Base-by-base conservation (phyloP, 2,329 filamentous ascomycete species). In the Torrubiella hemipterigena region DNA sequence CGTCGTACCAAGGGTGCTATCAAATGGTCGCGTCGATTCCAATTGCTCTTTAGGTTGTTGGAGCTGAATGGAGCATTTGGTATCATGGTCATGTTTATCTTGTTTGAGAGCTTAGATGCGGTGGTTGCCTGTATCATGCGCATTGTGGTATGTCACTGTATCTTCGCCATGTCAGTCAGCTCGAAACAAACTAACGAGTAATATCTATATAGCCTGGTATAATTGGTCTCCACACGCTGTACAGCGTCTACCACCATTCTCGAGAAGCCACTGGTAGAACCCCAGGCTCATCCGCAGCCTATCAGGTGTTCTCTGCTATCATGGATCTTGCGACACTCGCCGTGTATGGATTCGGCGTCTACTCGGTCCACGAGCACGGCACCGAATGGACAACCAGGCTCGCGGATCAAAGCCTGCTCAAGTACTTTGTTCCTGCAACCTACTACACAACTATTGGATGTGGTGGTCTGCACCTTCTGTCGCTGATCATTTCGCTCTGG, bases 201-300 rank as follows among this genome's bases (percentile, higher is more conserved):
- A 6, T 14, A 6, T n/a, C 44, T 52, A 23, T 49, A 37, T 4
- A 22, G 16, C 22, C n/a, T 23, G n/a, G 32, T 37, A 14, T 79
- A 81, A 31, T 68, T 79, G 28, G 45, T 82, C n/a, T n/a, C 5
- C 77, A 86, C 50, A 76, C 73, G 12, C 46, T 76, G 13, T 96
- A 96, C 54, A 82, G 71, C 25, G 69, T 93, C 37, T 91, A 82
- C 46, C 86, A 95, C 51, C 72, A 93, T 23, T 65, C 72, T 11
- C 73, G 82, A 19, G 73, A 77, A 22, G 70, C 82, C 1, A 74
- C 73, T 29, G 71, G 67, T 27, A 75, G 86, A 31, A 76, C 86
- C 1, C 77, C 89, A 0, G 78, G 67, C 4, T 93, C 84, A 15
- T 83, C 85, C 13, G 78, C 84, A 11, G 89, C 84, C 40, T 96